Percentiles rank a stretch among this genome's conserved stretches.
Evolutionary conservation across 1,139 yeast genomes (phyloP).

Genomic region (Arxiozyma telluris): DNA sequence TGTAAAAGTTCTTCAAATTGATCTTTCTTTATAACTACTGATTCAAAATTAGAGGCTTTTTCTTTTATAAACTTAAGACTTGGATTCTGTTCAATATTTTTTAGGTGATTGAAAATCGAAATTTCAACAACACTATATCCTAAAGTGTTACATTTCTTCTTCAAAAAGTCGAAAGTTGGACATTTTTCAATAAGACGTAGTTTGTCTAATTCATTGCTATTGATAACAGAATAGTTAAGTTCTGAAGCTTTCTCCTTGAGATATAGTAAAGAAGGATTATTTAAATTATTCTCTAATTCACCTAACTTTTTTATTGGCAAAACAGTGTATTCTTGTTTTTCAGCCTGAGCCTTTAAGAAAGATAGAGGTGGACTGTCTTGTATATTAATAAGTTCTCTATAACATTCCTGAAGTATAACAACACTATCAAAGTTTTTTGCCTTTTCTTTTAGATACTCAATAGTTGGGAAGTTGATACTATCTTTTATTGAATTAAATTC

Average conservation of each 20-base stretch:
- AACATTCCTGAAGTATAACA: slow-evolving; percentile 11
- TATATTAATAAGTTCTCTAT: slow-evolving; percentile 2
- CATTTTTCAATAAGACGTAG: slow-evolving; percentile 1
- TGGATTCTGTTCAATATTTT: slow-evolving; percentile 15
- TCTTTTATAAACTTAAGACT: slow-evolving; percentile 19
- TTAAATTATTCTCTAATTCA: slow-evolving; percentile 11
- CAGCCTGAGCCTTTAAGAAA: slow-evolving; percentile 3
- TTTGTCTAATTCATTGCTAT: slow-evolving; percentile 2
- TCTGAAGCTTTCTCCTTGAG: slow-evolving; percentile 24
- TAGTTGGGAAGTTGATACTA: slow-evolving; percentile 15
- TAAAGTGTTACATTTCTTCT: slow-evolving; percentile 1
- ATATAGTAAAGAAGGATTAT: slow-evolving; percentile 22
- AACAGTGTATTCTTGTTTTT: background rate
- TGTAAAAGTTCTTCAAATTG: background rate
- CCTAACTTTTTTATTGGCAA: slow-evolving; percentile 15
- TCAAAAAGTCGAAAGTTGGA: slow-evolving; percentile 16
- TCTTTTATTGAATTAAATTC: slow-evolving; percentile 4
- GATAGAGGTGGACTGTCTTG: slow-evolving; percentile 3
- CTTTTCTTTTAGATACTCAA: slow-evolving; percentile 23
- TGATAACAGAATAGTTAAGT: slow-evolving; percentile 4
- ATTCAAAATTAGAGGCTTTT: slow-evolving; percentile 13
- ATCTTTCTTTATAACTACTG: slow-evolving; percentile 9
- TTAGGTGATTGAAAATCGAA: background rate
- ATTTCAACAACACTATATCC: slow-evolving; percentile 2
- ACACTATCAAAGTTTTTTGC: slow-evolving; percentile 22